phyloP scores from a whole-genome alignment of 2,329 filamentous ascomycete species.

The Alternaria conjuncta region DNA sequence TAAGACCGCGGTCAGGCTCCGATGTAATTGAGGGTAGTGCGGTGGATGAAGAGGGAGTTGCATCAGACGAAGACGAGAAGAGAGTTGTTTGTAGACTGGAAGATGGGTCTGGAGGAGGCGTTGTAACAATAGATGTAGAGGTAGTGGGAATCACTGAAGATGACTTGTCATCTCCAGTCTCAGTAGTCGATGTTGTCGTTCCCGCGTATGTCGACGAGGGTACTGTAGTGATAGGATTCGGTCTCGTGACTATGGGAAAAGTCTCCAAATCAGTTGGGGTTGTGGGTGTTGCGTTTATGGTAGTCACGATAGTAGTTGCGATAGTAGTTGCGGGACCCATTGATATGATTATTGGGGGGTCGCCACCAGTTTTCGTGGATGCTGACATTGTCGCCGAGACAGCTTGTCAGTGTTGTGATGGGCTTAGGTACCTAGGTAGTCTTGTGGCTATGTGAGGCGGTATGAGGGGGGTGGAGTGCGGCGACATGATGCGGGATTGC shows the following conservation, averaged over 20 bases:
- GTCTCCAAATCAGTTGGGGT: not conserved
- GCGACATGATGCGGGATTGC: not conserved
- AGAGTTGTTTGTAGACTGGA: not conserved
- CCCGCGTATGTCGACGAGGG: not conserved
- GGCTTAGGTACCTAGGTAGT: not conserved
- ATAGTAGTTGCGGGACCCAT: not conserved
- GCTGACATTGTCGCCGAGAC: not conserved
- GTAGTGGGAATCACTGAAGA: not conserved
- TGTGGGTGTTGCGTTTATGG: not conserved
- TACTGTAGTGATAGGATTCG: not conserved
- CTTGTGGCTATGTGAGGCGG: not conserved
- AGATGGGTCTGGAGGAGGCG: not conserved
- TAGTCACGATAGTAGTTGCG: not conserved
- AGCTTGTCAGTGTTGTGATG: not conserved
- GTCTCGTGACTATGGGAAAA: not conserved
- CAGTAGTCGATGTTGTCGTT: not conserved
- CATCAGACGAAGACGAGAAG: not conserved
- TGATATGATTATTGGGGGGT: constrained; percentile 4
- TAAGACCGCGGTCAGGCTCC: not conserved
- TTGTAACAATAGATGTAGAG: not conserved
- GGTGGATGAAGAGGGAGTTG: not conserved
- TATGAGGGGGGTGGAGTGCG: not conserved
- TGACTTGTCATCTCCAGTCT: not conserved
- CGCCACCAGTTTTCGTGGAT: not conserved
- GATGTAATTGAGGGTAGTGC: not conserved